Evolutionary conservation across 257 asterid genomes (phyloP), one percentile per base, ranked within the genome.

Genomic region (Jaltomata sinuosa): DNA sequence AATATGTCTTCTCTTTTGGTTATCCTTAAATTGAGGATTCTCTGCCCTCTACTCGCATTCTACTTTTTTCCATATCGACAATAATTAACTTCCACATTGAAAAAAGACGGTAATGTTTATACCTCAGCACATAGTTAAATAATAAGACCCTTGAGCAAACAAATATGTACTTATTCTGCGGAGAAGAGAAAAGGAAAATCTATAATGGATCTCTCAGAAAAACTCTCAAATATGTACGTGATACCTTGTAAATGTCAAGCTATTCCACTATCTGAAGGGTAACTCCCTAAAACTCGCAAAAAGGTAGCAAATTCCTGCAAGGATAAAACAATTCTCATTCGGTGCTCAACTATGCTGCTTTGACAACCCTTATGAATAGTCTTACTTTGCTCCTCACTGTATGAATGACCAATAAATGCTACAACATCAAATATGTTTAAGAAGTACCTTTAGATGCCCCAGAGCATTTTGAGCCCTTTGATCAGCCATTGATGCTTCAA

Each of bases 401-500:
- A 77, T 49, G 82, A 76, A 77, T 27, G 64, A 49, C 27, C 62
- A 49, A 83, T 83, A 62, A 47, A 69, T 47, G 11, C 31, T 45
- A 6, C 25, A 67, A 49, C 38, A 82, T 64, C 49, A 67, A 12
- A 47, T 19, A 32, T 31, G 65, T 49, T 84, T 40, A 85, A 72
- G 82, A 80, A 42, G 53, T 78, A 95, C 99, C 97, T 97, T 91
- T 52, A 95, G 91, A 91, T 97, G 95, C 32, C 93, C 91, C 82
- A 97, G 96, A 86, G 99, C 99, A 91, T 97, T 94, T 90, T 97
- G 99, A 87, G 99, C 96, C 85, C 93, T 94, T 90, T 93, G 94
- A 79, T 97, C 99, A 40, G 99, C 99, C 98, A 95, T 97, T 84
- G 99, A 97, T 86, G 99, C 98, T 90, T 97, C 99, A 84, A 97